Evolutionary conservation across 2,329 filamentous ascomycete species (phyloP), one percentile per base, ranked within the genome.

Genomic region (Ophiognomonia clavigignenti-juglandacearum): DNA sequence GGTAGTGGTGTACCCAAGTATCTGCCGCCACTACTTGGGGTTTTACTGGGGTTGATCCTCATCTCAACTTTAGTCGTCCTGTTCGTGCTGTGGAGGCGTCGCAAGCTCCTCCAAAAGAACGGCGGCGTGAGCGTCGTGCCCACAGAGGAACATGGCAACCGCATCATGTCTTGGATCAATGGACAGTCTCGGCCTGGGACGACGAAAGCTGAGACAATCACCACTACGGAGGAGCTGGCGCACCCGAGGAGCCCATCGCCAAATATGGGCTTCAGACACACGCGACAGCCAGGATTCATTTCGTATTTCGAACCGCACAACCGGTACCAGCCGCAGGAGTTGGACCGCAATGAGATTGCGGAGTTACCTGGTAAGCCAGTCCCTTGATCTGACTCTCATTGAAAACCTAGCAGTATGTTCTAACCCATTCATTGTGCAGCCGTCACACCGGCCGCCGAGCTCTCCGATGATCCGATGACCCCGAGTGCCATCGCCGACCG

Each of bases 21-120:
- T 71, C 72, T 84, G 2, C 74, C 73, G 0, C 80, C 83, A 1
- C 75, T 86, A 2, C 63, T 85, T 0, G 80, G 80, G 14, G 78
- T 82, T 4, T 72, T 84, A 4, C 68, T 83, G 2, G 80, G 79
- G 3, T 65, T 81, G 2, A 71, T 83, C 37, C 64, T 80, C 40
- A 54, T 85, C 34, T 75, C 74, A 1, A 70, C 72, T 16, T 51
- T 76, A 5, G 64, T 74, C 20, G 68, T 83, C 13, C 65, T 68
- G 6, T 67, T 78, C 35, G 65, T 80, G 18, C 65, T 84, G 18
- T 78, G 73, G 63, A 71, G 75, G 7, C 71, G 73, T 2, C 69
- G 74, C 46, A 68, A 64, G 55, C 56, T 69, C n/a, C 59, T 74
- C 41, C 63, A 61, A 44, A 63, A 60, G 45, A 61, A 64, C 27